Evolutionary conservation across 208 protist species (phyloP).

Genomic region (Phytomonas sp.): DNA sequence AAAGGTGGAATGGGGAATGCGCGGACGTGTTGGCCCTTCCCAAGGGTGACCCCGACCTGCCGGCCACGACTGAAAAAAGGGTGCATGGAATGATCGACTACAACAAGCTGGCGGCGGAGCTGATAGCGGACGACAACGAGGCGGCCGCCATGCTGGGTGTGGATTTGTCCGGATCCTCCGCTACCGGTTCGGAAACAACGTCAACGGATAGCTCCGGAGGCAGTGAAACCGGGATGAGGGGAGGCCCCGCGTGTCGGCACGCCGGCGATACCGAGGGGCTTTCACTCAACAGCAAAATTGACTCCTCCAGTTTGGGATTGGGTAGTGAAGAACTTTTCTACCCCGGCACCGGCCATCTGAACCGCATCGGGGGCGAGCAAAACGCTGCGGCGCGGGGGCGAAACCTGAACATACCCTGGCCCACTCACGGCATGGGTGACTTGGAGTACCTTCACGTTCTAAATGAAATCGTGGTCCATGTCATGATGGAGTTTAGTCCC

Average conservation of each 20-base stretch:
- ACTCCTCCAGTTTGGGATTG: background rate
- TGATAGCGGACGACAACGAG: constrained; percentile 33
- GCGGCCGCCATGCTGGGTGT: constrained; percentile 49
- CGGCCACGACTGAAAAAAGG: background rate
- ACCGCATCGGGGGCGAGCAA: constrained; percentile 46
- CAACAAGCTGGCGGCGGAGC: constrained; percentile 42
- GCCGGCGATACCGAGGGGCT: background rate
- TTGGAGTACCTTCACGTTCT: constrained; percentile 92
- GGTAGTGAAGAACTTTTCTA: constrained; percentile 70
- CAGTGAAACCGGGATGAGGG: background rate
- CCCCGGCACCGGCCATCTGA: constrained; percentile 85
- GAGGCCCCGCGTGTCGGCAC: background rate
- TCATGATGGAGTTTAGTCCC: constrained; percentile 82
- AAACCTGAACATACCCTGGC: constrained; percentile 93
- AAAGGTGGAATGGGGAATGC: background rate
- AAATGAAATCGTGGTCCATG: constrained; percentile 89
- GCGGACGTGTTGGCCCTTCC: background rate
- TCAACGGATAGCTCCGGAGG: constrained; percentile 3
- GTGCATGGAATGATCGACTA: constrained; percentile 45
- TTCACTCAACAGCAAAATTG: constrained; percentile 33
- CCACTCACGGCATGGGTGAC: constrained; percentile 80
- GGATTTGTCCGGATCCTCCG: constrained; percentile 9
- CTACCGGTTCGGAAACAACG: constrained; percentile 14
- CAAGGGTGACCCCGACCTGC: background rate
- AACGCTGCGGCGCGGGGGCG: constrained; percentile 56